phyloP scores from a whole-genome alignment of 2,329 filamentous ascomycete genomes.

The Neofusicoccum cordaticola region DNA sequence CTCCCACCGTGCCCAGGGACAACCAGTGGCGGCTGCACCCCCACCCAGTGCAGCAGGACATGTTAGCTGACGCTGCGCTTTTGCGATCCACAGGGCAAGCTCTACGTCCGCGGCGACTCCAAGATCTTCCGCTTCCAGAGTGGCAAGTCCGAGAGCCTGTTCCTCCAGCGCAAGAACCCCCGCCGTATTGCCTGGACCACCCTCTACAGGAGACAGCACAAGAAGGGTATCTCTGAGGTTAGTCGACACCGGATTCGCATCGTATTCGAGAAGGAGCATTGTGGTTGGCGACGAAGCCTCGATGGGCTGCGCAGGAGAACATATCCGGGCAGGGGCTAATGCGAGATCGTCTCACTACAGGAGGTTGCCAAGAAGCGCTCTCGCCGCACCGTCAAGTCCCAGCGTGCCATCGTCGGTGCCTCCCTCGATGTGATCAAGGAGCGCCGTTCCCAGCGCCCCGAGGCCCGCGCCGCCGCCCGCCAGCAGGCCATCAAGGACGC shows the following conservation, averaged over 20 bases:
- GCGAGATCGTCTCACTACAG: constrained; percentile 51
- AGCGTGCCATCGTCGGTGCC: constrained; percentile 98
- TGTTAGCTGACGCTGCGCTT: constrained; percentile 3
- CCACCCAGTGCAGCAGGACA: background rate
- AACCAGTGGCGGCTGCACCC: background rate
- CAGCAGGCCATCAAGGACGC: constrained; percentile 88
- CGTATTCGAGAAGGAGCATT: background rate
- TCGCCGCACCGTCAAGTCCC: constrained; percentile 95
- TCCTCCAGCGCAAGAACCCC: constrained; percentile 99
- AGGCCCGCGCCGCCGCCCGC: constrained; percentile 90
- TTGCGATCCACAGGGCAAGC: constrained; percentile 73
- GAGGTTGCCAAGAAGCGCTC: constrained; percentile 99
- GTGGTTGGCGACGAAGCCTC: background rate
- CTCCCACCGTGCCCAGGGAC: background rate
- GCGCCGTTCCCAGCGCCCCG: constrained; percentile 89
- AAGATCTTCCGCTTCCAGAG: constrained; percentile 99
- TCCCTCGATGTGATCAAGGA: constrained; percentile 99
- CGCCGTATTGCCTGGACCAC: constrained; percentile 98
- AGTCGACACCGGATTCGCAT: constrained; percentile 28
- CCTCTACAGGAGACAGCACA: constrained; percentile 97
- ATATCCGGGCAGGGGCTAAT: constrained; percentile 13
- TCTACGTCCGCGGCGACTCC: constrained; percentile 99
- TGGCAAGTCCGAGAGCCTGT: constrained; percentile 99
- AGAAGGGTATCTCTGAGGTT: constrained; percentile 99
- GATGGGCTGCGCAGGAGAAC: background rate